Evolutionary conservation across 139 green algal genomes (phyloP).

Genomic region (Nannochloris sp.): DNA sequence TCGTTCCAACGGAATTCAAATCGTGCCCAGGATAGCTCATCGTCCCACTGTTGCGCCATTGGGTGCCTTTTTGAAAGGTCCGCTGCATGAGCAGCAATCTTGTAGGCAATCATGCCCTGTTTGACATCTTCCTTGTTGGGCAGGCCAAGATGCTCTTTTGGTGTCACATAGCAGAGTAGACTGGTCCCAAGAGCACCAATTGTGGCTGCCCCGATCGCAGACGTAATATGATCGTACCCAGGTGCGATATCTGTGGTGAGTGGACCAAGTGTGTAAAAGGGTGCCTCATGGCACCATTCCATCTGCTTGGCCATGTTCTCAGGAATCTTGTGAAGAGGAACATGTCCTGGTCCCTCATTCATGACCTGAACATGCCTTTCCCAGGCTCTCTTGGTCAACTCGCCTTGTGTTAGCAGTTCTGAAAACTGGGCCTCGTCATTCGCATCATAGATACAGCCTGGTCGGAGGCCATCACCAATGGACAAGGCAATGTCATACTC

Average conservation of each 20-base stretch:
- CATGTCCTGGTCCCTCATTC: conserved; percentile 89
- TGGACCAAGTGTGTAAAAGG: conserved; percentile 96
- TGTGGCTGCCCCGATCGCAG: conserved; percentile 86
- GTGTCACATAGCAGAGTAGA: conserved; percentile 96
- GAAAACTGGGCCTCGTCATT: conserved; percentile 95
- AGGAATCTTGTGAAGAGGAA: conserved; percentile 94
- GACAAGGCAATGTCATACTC: conserved; percentile 81
- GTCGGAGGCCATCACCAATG: conserved; percentile 87
- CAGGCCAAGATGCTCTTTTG: conserved; percentile 96
- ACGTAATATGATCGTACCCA: conserved; percentile 97
- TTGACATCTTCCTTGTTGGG: conserved; percentile 84
- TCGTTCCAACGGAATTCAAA: conserved; percentile 97
- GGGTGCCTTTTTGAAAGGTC: conserved; percentile 94
- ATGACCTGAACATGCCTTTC: conserved; percentile 93
- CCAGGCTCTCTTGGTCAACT: conserved; percentile 88
- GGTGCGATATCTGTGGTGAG: conserved; percentile 92
- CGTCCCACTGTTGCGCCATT: conserved; percentile 68
- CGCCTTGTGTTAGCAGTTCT: conserved; percentile 90
- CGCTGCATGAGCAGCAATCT: conserved; percentile 92
- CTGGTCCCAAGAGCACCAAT: conserved; percentile 86
- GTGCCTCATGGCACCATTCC: conserved; percentile 84
- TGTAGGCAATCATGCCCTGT: conserved; percentile 91
- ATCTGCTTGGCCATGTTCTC: conserved; percentile 86
- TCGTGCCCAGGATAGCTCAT: conserved; percentile 78
- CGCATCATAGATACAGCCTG: conserved; percentile 83